Conservation (phyloP, 169 alveolate genomes). For the Miamiensis avidus region DNA sequence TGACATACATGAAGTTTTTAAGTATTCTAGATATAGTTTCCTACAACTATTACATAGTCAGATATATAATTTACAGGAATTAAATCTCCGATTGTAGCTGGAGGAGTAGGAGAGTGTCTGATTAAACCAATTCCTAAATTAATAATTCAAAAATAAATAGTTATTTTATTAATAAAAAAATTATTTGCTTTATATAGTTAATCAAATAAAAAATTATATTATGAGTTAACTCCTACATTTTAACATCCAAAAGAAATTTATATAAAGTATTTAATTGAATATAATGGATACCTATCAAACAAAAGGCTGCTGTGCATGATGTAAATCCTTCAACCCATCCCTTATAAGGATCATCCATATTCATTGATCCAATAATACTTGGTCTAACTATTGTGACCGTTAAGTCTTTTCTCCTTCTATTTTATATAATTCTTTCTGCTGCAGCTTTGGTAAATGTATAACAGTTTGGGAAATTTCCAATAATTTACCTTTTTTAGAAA, state of each 20-base stretch:
- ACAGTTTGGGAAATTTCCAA: conserved; percentile 2
- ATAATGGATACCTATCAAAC: background rate
- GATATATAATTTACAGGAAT: background rate
- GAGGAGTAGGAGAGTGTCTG: background rate
- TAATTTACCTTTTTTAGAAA: no score
- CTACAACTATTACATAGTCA: background rate
- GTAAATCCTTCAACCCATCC: conserved; percentile 1
- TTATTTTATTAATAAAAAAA: no score
- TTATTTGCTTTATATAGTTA: no score
- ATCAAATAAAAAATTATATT: no score
- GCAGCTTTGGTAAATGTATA: background rate
- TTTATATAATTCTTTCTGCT: background rate
- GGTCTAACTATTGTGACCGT: background rate
- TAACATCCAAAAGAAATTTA: no score
- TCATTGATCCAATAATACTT: background rate
- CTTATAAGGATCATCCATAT: conserved; percentile 3
- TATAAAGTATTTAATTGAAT: no score
- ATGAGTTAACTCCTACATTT: no score
- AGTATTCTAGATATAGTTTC: background rate
- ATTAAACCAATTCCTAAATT: background rate
- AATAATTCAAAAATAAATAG: background rate
- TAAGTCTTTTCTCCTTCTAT: background rate
- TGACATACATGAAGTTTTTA: background rate
- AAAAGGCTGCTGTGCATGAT: background rate
- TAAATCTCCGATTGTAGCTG: background rate